Evolutionary conservation across 2,329 filamentous ascomycete genomes (phyloP), one percentile per base, ranked within the genome.

Genomic region (Cladophialophora exuberans): DNA sequence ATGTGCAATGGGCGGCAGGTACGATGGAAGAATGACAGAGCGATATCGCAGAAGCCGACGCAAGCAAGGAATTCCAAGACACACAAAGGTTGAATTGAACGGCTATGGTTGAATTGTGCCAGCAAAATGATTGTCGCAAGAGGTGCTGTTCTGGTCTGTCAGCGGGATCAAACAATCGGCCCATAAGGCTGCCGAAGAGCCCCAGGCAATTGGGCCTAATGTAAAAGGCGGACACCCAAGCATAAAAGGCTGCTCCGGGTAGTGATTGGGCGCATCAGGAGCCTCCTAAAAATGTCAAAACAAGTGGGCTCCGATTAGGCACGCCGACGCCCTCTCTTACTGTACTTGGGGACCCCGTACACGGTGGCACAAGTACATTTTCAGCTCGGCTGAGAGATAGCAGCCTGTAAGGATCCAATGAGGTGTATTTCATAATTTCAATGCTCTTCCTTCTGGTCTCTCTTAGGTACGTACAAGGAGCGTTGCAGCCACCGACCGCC

Each of bases 121-220:
- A 57, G 35, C 28, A 17, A n/a, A 49, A 35, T 31, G 23, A 56
- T 20, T 53, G 55, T 57, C 55, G 51, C 44, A 57, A 39, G 44
- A 36, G 11, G 6, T 36, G 30, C 17, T n/a, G 31, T 25, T 20
- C 20, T 25, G 18, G 39, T 47, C 49, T 30, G 54, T 52, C 54
- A 57, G 54, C 54, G 54, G 30, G 49, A 52, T 31, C 41, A 30
- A n/a, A 48, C 31, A 26, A 26, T 41, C 35, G 44, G 36, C 30
- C 11, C 42, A 44, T 48, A 54, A 49, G 52, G 52, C 52, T 49
- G 44, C 52, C 52, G 42, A 54, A 11, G 36, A 20, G 42, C 51
- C 36, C 22, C 17, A 38, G 35, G 35, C 35, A 39, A 20, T 20
- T 10, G 35, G 11, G 35, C 35, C 2, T 39, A 11, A 17, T 11